phyloP scores from a whole-genome alignment of 192 early-diverging fungal species.

The Phycomyces nitens region DNA sequence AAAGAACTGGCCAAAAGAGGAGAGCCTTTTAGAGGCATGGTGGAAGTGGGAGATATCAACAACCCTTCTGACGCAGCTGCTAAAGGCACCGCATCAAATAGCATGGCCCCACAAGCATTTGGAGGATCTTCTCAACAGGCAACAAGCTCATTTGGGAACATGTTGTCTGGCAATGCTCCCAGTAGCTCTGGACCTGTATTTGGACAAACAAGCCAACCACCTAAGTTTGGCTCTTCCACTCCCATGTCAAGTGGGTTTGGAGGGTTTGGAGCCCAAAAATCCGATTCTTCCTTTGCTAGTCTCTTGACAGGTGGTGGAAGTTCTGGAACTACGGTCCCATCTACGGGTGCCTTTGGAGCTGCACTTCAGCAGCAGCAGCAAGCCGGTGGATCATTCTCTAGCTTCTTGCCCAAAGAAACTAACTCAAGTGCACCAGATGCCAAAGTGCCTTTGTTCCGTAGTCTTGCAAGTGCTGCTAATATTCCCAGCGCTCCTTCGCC shows the following conservation, averaged over 20 bases:
- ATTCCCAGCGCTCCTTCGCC: not conserved
- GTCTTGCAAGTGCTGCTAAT: not conserved
- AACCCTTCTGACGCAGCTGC: not conserved
- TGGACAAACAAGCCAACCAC: not conserved
- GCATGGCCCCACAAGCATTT: not conserved
- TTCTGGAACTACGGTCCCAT: not conserved
- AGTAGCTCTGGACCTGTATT: not conserved
- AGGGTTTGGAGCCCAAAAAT: not conserved
- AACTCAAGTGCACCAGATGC: constrained; percentile 3
- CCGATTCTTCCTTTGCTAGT: constrained; percentile 9
- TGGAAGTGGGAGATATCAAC: constrained; percentile 18
- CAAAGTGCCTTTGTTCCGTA: constrained; percentile 6
- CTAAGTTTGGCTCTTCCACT: not conserved
- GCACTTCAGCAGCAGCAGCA: constrained; percentile 1
- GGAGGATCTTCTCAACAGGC: not conserved
- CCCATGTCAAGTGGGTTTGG: not conserved
- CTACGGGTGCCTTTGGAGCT: constrained; percentile 16
- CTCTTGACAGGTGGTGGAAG: not conserved
- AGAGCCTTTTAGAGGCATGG: constrained; percentile 41
- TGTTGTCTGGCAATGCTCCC: constrained; percentile 2
- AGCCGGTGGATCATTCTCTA: constrained; percentile 1
- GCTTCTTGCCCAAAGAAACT: not conserved
- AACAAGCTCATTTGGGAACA: not conserved
- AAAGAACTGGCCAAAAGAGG: constrained; percentile 42
- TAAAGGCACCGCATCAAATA: not conserved